Evolutionary conservation across 2,329 filamentous ascomycete species (phyloP), one percentile per base, ranked within the genome.

Genomic region (Penicillium sp.): DNA sequence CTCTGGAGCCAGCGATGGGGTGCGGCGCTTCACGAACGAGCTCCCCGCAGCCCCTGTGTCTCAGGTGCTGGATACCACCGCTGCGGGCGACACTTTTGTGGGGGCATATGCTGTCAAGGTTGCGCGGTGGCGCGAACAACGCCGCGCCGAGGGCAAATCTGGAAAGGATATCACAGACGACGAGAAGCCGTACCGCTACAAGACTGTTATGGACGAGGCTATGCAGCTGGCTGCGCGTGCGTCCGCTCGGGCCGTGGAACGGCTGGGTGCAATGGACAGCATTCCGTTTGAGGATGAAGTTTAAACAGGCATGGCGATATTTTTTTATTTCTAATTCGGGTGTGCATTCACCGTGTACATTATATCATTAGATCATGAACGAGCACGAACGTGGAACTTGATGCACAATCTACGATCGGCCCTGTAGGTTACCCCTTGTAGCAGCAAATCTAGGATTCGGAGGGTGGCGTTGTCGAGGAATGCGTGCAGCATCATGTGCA

Each of bases 1-100:
- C 50, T 80, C 77, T 1, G 70, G 71, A 3, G 70, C 70, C 7
- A 67, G 70, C 37, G 66, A 73, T 37, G 55, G 61, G 11, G 56
- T 60, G 11, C 57, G 56, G 9, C 64, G 71, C n/a, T 72, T 69
- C 40, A 68, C 67, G 22, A 69, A 70, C 45, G 64, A 72, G 54
- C 73, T 92, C 1, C 76, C 79, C 4, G 90, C 89, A 0, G 81
- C 84, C 58, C 88, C 89, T 73, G 88, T 90, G 18, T 76, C 71
- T 4, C 75, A 82, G 54, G 93, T 97, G 1, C 85, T 97, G 4
- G 93, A 97, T 72, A 97, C 93, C 1, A 97, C 93, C 7, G 93
- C 89, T 1, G 94, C 94, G 5, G 93, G 93, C 0, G 93, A 97
- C 72, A 97, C 93, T 0, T 97, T 97, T 75, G 90, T 95, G 5